A percentile compares a stretch with the other conserved stretches of the same genome.
phyloP scores from a whole-genome alignment of 495 filamentous ascomycete genomes.

The Penicillium steckii region DNA sequence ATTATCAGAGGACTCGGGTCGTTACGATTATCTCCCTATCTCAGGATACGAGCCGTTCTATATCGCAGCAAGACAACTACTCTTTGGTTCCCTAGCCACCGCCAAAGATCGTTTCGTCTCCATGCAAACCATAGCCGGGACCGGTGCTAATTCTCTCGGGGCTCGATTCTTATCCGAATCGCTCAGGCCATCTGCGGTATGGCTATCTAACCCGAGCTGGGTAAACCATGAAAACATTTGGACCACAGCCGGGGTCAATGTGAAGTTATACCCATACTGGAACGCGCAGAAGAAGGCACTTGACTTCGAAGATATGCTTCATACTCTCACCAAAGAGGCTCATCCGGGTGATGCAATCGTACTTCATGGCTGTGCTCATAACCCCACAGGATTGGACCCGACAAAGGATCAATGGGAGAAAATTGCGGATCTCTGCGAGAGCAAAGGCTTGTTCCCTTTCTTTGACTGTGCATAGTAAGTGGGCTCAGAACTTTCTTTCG shows the following conservation, averaged over 20 bases:
- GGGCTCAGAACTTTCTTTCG: not conserved
- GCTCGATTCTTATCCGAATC: not conserved
- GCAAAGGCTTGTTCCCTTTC: not conserved
- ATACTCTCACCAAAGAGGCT: not conserved
- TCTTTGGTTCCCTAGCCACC: not conserved
- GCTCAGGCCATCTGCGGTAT: constrained; percentile 4
- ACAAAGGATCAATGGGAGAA: constrained; percentile 1
- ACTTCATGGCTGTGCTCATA: constrained; percentile 6
- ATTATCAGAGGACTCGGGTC: not conserved
- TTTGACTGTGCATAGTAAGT: constrained; percentile 7
- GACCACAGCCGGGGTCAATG: not conserved
- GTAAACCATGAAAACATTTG: constrained; percentile 10
- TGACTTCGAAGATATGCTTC: not conserved
- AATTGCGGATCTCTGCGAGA: not conserved
- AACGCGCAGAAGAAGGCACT: not conserved
- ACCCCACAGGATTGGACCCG: constrained; percentile 4
- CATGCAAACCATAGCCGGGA: constrained; percentile 1
- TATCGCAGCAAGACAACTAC: not conserved
- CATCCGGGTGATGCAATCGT: constrained; percentile 1
- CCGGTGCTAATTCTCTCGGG: constrained; percentile 7
- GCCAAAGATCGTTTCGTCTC: not conserved
- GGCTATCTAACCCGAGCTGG: constrained; percentile 8
- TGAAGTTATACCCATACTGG: constrained; percentile 9
- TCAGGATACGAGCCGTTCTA: constrained; percentile 2
- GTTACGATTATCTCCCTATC: not conserved